Evolutionary conservation across 805 yeast genomes (phyloP).

Genomic region (Sugiyamaella valdiviana): DNA sequence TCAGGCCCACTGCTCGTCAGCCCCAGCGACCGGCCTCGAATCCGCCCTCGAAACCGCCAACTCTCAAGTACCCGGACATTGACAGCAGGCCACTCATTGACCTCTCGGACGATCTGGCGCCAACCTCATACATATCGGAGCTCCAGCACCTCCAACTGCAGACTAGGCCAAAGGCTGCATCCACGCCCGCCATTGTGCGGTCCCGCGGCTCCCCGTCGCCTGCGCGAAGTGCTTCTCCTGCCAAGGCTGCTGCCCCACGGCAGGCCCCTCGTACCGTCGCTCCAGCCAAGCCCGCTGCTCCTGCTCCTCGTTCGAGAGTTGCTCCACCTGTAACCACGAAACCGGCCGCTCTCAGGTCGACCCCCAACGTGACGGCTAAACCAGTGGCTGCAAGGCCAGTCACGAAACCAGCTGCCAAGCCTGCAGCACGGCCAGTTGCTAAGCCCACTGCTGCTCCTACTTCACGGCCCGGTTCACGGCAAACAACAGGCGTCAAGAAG

Average conservation of each 20-base stretch:
- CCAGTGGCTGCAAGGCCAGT: background rate
- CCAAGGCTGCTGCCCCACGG: background rate
- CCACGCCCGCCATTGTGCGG: background rate
- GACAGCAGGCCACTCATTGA: conserved; percentile 10
- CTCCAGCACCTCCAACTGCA: background rate
- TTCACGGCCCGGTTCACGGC: background rate
- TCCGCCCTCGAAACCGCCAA: conserved; percentile 2
- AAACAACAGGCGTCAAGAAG: background rate
- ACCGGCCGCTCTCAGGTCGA: background rate
- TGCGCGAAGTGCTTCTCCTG: background rate
- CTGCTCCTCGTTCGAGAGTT: too few relatives aligned
- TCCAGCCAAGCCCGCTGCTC: background rate
- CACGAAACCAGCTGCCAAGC: conserved; percentile 6
- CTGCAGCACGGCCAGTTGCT: background rate
- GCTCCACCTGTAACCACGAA: background rate
- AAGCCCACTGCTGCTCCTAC: conserved; percentile 1
- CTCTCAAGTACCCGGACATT: conserved; percentile 1
- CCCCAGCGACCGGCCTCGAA: background rate
- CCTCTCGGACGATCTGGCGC: background rate
- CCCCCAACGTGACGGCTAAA: background rate
- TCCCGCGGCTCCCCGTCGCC: conserved; percentile 1
- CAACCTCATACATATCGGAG: background rate
- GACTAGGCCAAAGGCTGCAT: background rate
- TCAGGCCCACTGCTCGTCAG: background rate
- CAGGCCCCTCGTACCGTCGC: too few relatives aligned